Evolutionary conservation across 345 rosid species (phyloP).

Genomic region (Populus pruinosa): DNA sequence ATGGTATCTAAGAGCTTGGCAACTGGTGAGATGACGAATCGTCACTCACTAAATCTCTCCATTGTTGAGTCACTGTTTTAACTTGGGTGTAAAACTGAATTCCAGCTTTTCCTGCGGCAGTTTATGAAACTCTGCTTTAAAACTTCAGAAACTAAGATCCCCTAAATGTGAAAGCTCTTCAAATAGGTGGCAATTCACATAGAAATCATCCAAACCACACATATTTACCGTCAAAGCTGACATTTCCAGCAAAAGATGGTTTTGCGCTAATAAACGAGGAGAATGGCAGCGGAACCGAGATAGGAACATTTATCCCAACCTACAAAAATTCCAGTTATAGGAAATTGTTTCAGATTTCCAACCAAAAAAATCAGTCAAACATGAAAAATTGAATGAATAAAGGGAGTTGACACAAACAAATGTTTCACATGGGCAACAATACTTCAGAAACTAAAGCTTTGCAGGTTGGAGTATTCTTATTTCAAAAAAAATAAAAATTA

Average conservation of each 20-base stretch:
- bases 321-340: slow-evolving; percentile 15
- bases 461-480: neutral
- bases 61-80: slow-evolving; percentile 52
- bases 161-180: neutral
- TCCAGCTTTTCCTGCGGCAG: slow-evolving; percentile 48
- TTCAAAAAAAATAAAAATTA: neutral
- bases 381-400: too few species aligned
- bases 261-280: slow-evolving; percentile 39
- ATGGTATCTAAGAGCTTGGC: slow-evolving; percentile 16
- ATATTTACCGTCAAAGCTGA: slow-evolving; percentile 46
- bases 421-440: neutral
- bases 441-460: neutral
- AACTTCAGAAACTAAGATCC: neutral
- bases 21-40: slow-evolving; percentile 11
- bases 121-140: neutral
- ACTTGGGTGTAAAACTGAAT: slow-evolving; percentile 52
- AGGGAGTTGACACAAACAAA: neutral
- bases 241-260: slow-evolving; percentile 49
- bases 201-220: neutral
- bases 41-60: slow-evolving; percentile 36
- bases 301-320: slow-evolving; percentile 59
- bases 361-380: neutral
- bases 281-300: slow-evolving; percentile 42
- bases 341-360: too few species aligned
- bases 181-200: neutral